Conservation (phyloP, 163 green algal species). For the Volvox carteri region DNA sequence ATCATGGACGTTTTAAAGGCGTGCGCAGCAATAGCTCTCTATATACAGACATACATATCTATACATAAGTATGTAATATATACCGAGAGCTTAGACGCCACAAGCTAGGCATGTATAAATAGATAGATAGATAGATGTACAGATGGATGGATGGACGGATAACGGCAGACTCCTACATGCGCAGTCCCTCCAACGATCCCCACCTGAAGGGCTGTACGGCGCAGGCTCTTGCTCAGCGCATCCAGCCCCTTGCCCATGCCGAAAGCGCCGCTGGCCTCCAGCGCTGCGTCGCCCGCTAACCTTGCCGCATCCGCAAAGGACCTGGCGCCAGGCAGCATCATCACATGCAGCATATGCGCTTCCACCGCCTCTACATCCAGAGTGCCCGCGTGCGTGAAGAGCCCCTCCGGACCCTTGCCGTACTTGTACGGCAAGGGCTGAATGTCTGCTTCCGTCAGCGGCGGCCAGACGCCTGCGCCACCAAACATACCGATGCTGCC, state of each 20-base stretch:
- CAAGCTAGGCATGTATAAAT: no score
- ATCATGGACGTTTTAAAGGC: no score
- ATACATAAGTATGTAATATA: no score
- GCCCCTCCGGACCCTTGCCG: constrained; percentile 40
- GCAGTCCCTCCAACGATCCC: no score
- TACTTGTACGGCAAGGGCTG: background rate
- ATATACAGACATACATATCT: no score
- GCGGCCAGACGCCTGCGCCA: background rate
- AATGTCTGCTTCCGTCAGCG: background rate
- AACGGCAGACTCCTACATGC: no score
- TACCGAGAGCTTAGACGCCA: no score
- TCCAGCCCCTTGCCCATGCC: constrained; percentile 49
- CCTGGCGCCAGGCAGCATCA: constrained; percentile 57
- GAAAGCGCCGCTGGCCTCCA: background rate
- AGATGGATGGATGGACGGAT: no score
- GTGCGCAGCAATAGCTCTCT: no score
- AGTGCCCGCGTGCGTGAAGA: constrained; percentile 52
- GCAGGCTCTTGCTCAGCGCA: constrained; percentile 52
- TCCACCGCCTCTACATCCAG: constrained; percentile 66
- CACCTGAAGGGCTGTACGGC: constrained; percentile 61
- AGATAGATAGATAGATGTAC: no score
- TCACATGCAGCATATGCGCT: constrained; percentile 64
- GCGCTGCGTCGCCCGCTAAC: background rate
- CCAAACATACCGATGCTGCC: background rate
- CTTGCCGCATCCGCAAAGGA: constrained; percentile 8